phyloP scores from a whole-genome alignment of 495 filamentous ascomycete genomes.

The Cetradonia linearis region DNA sequence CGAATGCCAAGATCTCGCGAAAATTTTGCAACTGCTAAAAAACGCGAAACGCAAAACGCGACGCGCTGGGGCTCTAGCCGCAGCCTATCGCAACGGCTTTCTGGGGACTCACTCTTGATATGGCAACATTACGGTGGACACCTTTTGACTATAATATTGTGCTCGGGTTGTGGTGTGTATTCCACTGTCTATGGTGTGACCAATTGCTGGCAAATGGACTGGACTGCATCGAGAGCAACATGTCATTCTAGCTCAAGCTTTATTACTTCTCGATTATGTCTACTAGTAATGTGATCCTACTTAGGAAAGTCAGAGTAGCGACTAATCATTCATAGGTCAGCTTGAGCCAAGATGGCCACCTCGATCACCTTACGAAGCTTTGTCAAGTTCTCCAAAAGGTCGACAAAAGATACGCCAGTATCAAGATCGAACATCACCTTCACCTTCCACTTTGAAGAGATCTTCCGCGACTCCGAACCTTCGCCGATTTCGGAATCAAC shows the following conservation, averaged over 20 bases:
- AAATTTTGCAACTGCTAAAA: too few species aligned
- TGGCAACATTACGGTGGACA: background rate
- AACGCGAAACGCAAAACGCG: background rate
- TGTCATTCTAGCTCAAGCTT: background rate
- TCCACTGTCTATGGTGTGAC: background rate
- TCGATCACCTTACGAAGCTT: slow-evolving; percentile 71
- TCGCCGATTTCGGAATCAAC: slow-evolving; percentile 27
- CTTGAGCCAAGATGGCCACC: slow-evolving; percentile 67
- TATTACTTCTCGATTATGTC: background rate
- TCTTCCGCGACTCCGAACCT: slow-evolving; percentile 35
- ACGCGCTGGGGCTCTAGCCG: slow-evolving; percentile 10
- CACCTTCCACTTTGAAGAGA: slow-evolving; percentile 53
- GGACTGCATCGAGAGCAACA: background rate
- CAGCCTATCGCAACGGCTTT: background rate
- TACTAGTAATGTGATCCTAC: background rate
- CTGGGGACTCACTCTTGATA: background rate
- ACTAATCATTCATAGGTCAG: background rate
- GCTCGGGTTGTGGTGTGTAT: too few species aligned
- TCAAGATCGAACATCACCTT: slow-evolving; percentile 50
- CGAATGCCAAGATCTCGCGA: too few species aligned
- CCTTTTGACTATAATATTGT: too few species aligned
- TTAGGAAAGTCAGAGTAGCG: background rate
- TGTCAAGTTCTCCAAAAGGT: slow-evolving; percentile 72
- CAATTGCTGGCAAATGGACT: background rate
- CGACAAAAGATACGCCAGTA: slow-evolving; percentile 59